Conservation (phyloP, 1,284 basidiomycete species). For the Lentinus polychrous region DNA sequence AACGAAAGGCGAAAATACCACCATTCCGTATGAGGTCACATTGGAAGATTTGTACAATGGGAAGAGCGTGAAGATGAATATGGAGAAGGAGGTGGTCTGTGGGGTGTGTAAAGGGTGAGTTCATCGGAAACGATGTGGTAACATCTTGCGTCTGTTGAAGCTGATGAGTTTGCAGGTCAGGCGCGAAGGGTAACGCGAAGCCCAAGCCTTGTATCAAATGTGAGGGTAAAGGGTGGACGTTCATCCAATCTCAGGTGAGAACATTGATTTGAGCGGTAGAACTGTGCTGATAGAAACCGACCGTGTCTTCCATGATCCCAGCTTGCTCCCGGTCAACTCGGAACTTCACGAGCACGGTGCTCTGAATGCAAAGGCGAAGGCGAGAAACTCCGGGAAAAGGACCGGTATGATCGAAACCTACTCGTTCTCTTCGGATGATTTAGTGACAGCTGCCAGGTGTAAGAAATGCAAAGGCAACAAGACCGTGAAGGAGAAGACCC, state of each 20-base stretch:
- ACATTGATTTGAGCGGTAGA: slow-evolving; percentile 4
- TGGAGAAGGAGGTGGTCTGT: slow-evolving; percentile 85
- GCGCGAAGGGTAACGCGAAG: slow-evolving; percentile 74
- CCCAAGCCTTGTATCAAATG: slow-evolving; percentile 79
- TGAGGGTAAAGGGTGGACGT: slow-evolving; percentile 76
- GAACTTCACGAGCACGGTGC: slow-evolving; percentile 55
- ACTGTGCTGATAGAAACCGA: not conserved
- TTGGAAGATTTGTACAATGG: slow-evolving; percentile 93
- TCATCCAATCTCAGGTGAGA: slow-evolving; percentile 51
- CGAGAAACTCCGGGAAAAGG: slow-evolving; percentile 81
- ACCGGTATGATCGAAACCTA: slow-evolving; percentile 45
- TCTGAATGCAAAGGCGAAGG: slow-evolving; percentile 78
- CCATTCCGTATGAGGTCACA: slow-evolving; percentile 80
- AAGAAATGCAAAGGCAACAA: slow-evolving; percentile 93
- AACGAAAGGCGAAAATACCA: slow-evolving; percentile 63
- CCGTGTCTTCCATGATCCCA: slow-evolving; percentile 18
- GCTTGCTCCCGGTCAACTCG: slow-evolving; percentile 44
- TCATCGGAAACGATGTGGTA: not conserved
- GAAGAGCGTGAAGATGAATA: slow-evolving; percentile 82
- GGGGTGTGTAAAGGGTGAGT: slow-evolving; percentile 74
- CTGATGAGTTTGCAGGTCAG: slow-evolving; percentile 44
- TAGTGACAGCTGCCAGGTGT: slow-evolving; percentile 49
- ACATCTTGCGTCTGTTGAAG: slow-evolving; percentile 3
- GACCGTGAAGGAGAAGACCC: slow-evolving; percentile 82
- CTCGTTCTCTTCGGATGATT: no score